A percentile compares a stretch with the other conserved stretches of the same genome.
Conservation (phyloP, 73 alveolate genomes). For the Paramecium pentaurelia region DNA sequence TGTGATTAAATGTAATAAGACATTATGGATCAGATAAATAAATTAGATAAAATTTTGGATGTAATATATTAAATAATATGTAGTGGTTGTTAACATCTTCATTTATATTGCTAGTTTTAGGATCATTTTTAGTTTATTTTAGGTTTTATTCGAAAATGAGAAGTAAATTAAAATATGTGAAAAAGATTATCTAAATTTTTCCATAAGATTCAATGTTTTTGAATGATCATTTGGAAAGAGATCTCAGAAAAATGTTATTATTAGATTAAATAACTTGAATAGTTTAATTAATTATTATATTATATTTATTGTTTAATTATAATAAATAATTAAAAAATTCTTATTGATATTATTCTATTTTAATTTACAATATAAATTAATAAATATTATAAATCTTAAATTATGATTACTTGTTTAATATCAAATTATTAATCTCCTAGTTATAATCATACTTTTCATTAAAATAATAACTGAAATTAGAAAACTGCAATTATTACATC, state of each 20-base stretch:
- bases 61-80: background rate
- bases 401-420: too few relatives aligned
- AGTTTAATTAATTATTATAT: background rate
- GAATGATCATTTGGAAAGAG: background rate
- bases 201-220: background rate
- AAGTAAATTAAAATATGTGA: background rate
- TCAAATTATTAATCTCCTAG: too few relatives aligned
- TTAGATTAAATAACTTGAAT: background rate
- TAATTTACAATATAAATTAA: too few relatives aligned
- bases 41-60: background rate
- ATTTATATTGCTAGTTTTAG: background rate
- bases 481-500: too few relatives aligned
- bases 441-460: too few relatives aligned
- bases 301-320: background rate
- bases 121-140: background rate
- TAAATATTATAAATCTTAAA: too few relatives aligned
- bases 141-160: background rate
- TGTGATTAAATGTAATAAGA: background rate
- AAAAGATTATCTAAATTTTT: background rate
- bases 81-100: background rate
- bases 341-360: too few relatives aligned
- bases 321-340: background rate
- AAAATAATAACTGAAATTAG: too few relatives aligned
- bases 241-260: background rate
- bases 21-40: background rate